Conservation (phyloP, 768 basidiomycete genomes). For the Boletus subparvulus region DNA sequence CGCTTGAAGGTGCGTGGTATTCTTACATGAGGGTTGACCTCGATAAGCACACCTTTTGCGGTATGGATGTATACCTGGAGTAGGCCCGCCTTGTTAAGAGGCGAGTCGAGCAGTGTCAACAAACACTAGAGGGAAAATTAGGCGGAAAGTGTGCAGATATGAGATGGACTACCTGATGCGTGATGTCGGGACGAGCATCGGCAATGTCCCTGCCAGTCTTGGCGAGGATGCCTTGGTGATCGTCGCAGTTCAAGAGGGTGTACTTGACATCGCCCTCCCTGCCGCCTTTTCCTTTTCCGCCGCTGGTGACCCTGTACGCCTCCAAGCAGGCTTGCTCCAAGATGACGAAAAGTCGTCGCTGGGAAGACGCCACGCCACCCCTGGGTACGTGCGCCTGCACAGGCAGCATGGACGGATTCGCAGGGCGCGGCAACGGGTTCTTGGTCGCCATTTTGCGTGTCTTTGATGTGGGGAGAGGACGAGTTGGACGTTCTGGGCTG, state of each 20-base stretch:
- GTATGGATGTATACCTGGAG: conserved; percentile 99
- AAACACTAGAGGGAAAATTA: conserved; percentile 64
- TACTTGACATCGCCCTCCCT: conserved; percentile 86
- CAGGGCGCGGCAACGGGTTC: conserved; percentile 47
- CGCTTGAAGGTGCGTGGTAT: conserved; percentile 99
- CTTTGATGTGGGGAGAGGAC: conserved; percentile 59
- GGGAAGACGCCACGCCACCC: conserved; percentile 48
- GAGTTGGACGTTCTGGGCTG: conserved; percentile 55
- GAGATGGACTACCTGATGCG: conserved; percentile 75
- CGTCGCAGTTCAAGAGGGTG: conserved; percentile 95
- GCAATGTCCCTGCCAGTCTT: conserved; percentile 98
- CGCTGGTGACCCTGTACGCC: conserved; percentile 81
- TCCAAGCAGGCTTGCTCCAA: conserved; percentile 95
- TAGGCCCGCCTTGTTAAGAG: conserved; percentile 94
- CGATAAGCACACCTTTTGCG: conserved; percentile 92
- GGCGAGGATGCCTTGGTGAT: conserved; percentile 97
- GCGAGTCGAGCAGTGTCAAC: conserved; percentile 93
- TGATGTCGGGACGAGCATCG: conserved; percentile 98
- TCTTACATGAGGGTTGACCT: conserved; percentile 96
- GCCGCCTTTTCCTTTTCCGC: conserved; percentile 48
- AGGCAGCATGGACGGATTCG: conserved; percentile 81
- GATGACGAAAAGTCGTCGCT: conserved; percentile 82
- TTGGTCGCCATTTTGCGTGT: conserved; percentile 51
- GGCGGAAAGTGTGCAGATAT: not conserved
- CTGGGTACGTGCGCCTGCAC: conserved; percentile 75